Conservation (phyloP, 2,329 filamentous ascomycete species). For the Xylariaceae sp. region DNA sequence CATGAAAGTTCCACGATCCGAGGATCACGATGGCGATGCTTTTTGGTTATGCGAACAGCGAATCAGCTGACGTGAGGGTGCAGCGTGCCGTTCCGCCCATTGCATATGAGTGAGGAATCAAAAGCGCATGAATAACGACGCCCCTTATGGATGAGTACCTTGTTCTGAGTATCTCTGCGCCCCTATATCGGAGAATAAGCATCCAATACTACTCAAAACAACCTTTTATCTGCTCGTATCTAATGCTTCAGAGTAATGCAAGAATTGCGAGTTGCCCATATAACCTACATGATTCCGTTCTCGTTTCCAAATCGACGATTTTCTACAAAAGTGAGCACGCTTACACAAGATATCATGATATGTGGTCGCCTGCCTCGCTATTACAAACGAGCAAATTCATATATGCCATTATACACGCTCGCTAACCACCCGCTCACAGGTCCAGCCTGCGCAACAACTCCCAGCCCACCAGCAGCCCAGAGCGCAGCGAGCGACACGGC, state of each 20-base stretch:
- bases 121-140: too few relatives aligned
- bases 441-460: conserved; percentile 69
- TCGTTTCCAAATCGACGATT: not conserved
- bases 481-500: conserved; percentile 52
- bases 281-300: not conserved
- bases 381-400: conserved; percentile 22
- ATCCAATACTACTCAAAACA: not conserved
- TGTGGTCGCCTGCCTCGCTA: not conserved
- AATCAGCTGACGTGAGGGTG: too few relatives aligned
- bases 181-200: not conserved
- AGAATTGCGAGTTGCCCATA: not conserved
- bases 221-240: not conserved
- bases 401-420: conserved; percentile 72
- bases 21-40: too few relatives aligned
- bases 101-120: too few relatives aligned
- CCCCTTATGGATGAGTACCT: not conserved
- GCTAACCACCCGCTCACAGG: conserved; percentile 71
- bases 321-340: not conserved
- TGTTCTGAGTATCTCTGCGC: not conserved
- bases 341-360: not conserved
- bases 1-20: too few relatives aligned
- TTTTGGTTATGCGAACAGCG: too few relatives aligned
- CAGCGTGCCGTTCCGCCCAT: too few relatives aligned
- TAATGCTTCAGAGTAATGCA: not conserved
- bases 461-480: conserved; percentile 81